Percentiles rank a stretch among this genome's conserved stretches.
Evolutionary conservation across 2,329 filamentous ascomycete genomes (phyloP).

Genomic region (Bipolaris bicolor): DNA sequence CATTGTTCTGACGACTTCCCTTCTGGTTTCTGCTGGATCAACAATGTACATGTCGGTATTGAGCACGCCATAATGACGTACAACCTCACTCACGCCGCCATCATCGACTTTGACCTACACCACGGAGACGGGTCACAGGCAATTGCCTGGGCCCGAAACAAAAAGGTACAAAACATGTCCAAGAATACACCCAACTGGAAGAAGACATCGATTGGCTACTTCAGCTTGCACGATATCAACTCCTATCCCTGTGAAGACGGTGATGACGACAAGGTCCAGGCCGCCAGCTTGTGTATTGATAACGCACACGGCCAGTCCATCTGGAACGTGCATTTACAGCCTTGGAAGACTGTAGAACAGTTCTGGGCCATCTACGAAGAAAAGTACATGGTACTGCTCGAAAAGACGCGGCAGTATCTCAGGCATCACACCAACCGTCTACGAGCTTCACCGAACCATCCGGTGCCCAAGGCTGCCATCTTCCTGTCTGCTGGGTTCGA

Average conservation of each 20-base stretch:
- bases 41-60: slow-evolving; percentile 97
- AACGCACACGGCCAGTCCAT: slow-evolving; percentile 92
- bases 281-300: slow-evolving; percentile 92
- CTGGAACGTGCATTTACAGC: slow-evolving; percentile 93
- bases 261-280: slow-evolving; percentile 91
- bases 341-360: slow-evolving; percentile 80
- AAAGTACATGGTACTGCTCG: slow-evolving; percentile 76
- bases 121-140: slow-evolving; percentile 77
- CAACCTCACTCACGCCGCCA: slow-evolving; percentile 90
- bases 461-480: slow-evolving; percentile 79
- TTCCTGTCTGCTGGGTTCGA: slow-evolving; percentile 97
- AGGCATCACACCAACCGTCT: slow-evolving; percentile 72
- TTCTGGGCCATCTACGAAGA: slow-evolving; percentile 89
- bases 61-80: slow-evolving; percentile 85
- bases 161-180: slow-evolving; percentile 65
- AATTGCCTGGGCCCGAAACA: slow-evolving; percentile 90
- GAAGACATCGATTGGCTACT: slow-evolving; percentile 90
- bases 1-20: slow-evolving; percentile 90
- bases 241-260: slow-evolving; percentile 95
- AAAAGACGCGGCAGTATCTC: slow-evolving; percentile 83
- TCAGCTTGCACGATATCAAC: slow-evolving; percentile 97
- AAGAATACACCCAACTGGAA: slow-evolving; percentile 79
- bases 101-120: slow-evolving; percentile 52
- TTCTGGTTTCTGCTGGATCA: slow-evolving; percentile 97
- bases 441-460: slow-evolving; percentile 60